Conservation (phyloP, 805 yeast species). For the Pichia gijzeniarum region DNA sequence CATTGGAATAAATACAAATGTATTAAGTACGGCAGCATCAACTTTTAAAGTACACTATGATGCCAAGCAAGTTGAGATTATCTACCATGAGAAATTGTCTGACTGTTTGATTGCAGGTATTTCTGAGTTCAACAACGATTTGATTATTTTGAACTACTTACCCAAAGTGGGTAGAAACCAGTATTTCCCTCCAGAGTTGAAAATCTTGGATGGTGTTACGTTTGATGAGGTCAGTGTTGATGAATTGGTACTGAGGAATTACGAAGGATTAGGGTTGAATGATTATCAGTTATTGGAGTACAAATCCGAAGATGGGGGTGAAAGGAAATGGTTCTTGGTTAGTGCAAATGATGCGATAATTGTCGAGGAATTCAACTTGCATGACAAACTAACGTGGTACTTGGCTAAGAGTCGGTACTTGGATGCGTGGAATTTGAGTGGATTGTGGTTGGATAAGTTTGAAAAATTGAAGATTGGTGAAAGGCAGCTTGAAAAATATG, state of each 20-base stretch:
- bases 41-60: slow-evolving; percentile 37
- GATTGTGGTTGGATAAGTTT: slow-evolving; percentile 41
- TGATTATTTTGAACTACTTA: slow-evolving; percentile 52
- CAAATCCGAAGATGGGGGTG: background rate
- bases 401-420: slow-evolving; percentile 43
- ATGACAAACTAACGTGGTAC: slow-evolving; percentile 73
- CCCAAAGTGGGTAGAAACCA: slow-evolving; percentile 24
- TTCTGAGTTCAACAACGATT: slow-evolving; percentile 61
- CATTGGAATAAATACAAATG: slow-evolving; percentile 7
- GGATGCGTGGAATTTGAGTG: slow-evolving; percentile 78
- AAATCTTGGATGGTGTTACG: slow-evolving; percentile 54
- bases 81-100: slow-evolving; percentile 39
- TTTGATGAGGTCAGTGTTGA: slow-evolving; percentile 77
- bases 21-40: slow-evolving; percentile 50
- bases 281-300: slow-evolving; percentile 54
- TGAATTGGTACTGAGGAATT: slow-evolving; percentile 59
- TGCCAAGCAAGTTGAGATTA: slow-evolving; percentile 41
- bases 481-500: slow-evolving; percentile 41
- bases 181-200: slow-evolving; percentile 60
- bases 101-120: slow-evolving; percentile 68
- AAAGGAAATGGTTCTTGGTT: slow-evolving; percentile 53
- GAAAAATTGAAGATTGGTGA: slow-evolving; percentile 58
- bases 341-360: slow-evolving; percentile 78
- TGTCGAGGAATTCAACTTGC: slow-evolving; percentile 61
- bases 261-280: slow-evolving; percentile 59